Conservation (phyloP, 1,139 yeast genomes). For the Torulaspora globosa region DNA sequence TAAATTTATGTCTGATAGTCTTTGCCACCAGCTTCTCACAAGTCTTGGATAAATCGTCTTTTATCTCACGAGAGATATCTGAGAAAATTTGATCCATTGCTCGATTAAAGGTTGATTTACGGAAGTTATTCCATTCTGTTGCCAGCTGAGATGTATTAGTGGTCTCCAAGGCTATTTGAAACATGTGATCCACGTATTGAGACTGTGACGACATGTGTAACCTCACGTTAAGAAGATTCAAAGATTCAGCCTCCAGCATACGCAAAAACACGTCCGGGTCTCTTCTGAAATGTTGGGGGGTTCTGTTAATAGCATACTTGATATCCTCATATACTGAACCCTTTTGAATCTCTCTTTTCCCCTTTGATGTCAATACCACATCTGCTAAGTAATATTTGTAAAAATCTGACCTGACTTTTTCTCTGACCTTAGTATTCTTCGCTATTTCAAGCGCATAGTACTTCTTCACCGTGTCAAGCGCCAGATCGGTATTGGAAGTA, state of each 20-base stretch:
- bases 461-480: constrained; percentile 69
- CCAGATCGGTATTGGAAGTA: constrained; percentile 58
- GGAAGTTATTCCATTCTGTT: constrained; percentile 73
- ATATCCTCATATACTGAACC: constrained; percentile 83
- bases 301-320: constrained; percentile 81
- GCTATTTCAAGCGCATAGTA: constrained; percentile 75
- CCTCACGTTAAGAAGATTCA: constrained; percentile 50
- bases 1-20: constrained; percentile 65
- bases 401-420: constrained; percentile 66
- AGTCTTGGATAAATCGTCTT: constrained; percentile 75
- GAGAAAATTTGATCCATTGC: constrained; percentile 69
- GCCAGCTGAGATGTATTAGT: constrained; percentile 83
- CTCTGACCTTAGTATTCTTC: constrained; percentile 77
- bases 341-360: constrained; percentile 72
- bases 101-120: constrained; percentile 60
- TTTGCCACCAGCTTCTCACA: constrained; percentile 69
- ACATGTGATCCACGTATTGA: constrained; percentile 47
- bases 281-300: constrained; percentile 65
- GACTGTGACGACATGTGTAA: constrained; percentile 43
- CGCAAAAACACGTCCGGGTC: constrained; percentile 79
- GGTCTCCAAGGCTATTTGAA: constrained; percentile 61
- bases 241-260: constrained; percentile 85
- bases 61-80: constrained; percentile 68
- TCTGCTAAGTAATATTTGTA: constrained; percentile 66
- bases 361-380: constrained; percentile 81